Percentiles rank a stretch among this genome's conserved stretches.
Evolutionary conservation across 257 asterid species (phyloP).

Genomic region (Anisodus tanguticus): DNA sequence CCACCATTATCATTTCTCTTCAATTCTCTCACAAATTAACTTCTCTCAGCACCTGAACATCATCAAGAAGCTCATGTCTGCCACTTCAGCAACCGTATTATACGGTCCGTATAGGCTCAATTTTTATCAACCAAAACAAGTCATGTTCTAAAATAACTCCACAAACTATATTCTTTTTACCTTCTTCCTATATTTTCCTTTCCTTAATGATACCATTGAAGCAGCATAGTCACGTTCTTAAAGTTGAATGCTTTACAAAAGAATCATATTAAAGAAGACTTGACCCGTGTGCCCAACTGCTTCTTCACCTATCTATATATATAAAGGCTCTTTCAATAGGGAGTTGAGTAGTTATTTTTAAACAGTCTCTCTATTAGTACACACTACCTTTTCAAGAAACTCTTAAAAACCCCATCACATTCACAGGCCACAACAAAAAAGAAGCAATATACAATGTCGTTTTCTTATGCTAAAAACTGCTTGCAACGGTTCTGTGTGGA

Average conservation of each 20-base stretch:
- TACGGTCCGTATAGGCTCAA: not conserved
- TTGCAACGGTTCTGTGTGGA: conserved; percentile 26
- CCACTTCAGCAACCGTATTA: conserved; percentile 22
- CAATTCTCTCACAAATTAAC: not conserved
- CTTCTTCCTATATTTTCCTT: not conserved
- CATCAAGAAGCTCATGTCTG: not conserved
- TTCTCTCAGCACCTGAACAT: not conserved
- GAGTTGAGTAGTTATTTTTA: not conserved
- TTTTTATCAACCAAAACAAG: not conserved
- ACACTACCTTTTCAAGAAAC: not conserved
- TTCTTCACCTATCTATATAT: conserved; percentile 31
- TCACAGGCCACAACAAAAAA: not conserved
- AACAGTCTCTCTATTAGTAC: not conserved
- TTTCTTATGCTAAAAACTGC: conserved; percentile 54
- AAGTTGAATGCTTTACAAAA: conserved; percentile 34
- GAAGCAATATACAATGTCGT: conserved; percentile 45
- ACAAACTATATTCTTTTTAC: not conserved
- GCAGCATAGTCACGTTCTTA: conserved; percentile 13
- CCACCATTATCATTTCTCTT: not conserved
- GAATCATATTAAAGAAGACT: conserved; percentile 43
- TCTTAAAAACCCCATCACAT: not conserved
- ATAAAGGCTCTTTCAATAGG: conserved; percentile 41
- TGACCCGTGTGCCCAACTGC: conserved; percentile 39
- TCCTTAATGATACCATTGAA: not conserved
- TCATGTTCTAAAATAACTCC: not conserved